These are phyloP conservation scores for Solidago caesia DNA, from an alignment of 129 eudicot species.

Conservation along the genomic window DNA sequence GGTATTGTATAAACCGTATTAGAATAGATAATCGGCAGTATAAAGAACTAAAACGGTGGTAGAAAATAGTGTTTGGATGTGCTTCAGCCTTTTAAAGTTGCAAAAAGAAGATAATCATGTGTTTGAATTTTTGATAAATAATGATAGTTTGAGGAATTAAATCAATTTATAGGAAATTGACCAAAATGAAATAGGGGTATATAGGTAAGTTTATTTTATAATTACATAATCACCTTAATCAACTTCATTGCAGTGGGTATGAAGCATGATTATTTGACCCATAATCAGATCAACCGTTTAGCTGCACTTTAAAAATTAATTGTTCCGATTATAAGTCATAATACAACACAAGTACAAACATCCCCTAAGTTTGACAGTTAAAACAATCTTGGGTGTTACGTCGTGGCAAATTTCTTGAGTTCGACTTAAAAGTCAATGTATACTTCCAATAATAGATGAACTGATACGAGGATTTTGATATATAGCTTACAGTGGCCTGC, in stretches of 20 bases:
- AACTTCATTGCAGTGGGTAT: too few species aligned
- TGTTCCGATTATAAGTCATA: too few species aligned
- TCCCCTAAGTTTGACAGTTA: not conserved
- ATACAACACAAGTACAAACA: not conserved
- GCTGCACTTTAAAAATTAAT: too few species aligned
- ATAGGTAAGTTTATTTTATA: not conserved
- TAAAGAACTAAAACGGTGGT: not conserved
- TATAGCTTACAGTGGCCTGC: conserved; percentile 79
- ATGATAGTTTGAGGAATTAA: not conserved
- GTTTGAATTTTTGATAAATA: not conserved
- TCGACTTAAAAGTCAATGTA: conserved; percentile 15
- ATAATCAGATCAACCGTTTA: not conserved
- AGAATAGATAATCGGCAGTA: not conserved
- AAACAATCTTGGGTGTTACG: too few species aligned
- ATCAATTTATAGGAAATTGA: too few species aligned
- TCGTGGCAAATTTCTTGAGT: not conserved
- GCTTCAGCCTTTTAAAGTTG: not conserved
- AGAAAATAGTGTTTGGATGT: not conserved
- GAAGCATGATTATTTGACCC: not conserved
- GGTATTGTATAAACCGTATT: not conserved
- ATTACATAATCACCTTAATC: too few species aligned
- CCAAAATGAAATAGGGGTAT: not conserved
- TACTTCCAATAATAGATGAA: conserved; percentile 15
- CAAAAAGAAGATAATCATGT: not conserved
- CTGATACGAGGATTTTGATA: conserved; percentile 7